phyloP scores from a whole-genome alignment of 805 yeast genomes.

The Dipodascus albidus region DNA sequence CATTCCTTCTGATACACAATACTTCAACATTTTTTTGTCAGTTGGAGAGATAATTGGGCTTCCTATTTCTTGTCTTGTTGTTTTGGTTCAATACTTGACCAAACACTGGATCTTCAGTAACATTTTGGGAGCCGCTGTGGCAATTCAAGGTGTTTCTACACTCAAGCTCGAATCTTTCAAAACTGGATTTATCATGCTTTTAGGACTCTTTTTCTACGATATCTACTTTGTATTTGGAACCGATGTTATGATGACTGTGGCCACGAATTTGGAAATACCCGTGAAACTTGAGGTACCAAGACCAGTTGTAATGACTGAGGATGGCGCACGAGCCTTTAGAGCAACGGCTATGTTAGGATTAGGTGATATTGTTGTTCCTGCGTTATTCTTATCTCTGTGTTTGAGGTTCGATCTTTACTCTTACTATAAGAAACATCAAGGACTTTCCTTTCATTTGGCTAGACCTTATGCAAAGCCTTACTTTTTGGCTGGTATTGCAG shows the following conservation, averaged over 20 bases:
- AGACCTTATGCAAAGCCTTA: slow-evolving; percentile 33
- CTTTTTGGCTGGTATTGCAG: slow-evolving; percentile 34
- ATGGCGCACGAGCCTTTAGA: slow-evolving; percentile 8
- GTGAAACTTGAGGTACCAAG: slow-evolving; percentile 38
- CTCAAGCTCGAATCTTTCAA: slow-evolving; percentile 34
- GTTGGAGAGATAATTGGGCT: slow-evolving; percentile 21
- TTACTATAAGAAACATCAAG: slow-evolving; percentile 25
- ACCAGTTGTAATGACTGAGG: slow-evolving; percentile 10
- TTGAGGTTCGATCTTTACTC: slow-evolving; percentile 41
- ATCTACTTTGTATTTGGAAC: slow-evolving; percentile 57
- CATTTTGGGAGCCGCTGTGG: slow-evolving; percentile 31
- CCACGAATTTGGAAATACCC: slow-evolving; percentile 44
- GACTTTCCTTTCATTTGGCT: slow-evolving; percentile 17
- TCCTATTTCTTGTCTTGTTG: slow-evolving; percentile 13
- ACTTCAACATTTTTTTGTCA: slow-evolving; percentile 27
- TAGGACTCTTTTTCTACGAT: slow-evolving; percentile 48
- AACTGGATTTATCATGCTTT: slow-evolving; percentile 34
- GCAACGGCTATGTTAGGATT: slow-evolving; percentile 40
- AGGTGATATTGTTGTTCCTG: slow-evolving; percentile 59
- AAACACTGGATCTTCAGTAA: slow-evolving; percentile 39
- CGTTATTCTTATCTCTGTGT: slow-evolving; percentile 39
- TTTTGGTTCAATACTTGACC: slow-evolving; percentile 6
- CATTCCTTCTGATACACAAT: slow-evolving; percentile 24
- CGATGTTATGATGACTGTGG: slow-evolving; percentile 51
- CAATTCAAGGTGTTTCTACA: slow-evolving; percentile 32